phyloP scores from a whole-genome alignment of 345 rosid genomes.

The Nephelium lappaceum region DNA sequence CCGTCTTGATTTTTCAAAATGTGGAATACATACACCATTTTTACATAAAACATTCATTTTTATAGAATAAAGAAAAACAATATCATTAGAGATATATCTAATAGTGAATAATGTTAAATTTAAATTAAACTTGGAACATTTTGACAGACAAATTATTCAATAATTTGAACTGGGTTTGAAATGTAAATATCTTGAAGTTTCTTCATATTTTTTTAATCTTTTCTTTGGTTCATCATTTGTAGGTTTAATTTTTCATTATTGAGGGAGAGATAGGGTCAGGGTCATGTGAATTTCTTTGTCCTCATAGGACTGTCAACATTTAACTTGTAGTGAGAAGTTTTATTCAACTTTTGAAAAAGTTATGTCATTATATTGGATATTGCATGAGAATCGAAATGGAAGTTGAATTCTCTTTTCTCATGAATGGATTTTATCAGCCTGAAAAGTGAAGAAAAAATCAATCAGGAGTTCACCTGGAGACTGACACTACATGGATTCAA shows the following conservation, averaged over 20 bases:
- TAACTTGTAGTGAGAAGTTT: neutral
- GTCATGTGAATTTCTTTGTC: constrained; percentile 14
- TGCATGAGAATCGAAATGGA: neutral
- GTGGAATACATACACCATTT: too few relatives aligned
- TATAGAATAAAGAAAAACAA: too few relatives aligned
- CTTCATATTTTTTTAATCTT: neutral
- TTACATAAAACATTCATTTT: too few relatives aligned
- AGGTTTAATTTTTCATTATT: neutral
- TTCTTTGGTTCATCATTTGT: neutral
- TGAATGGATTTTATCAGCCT: neutral
- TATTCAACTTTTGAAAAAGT: neutral
- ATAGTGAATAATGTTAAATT: too few relatives aligned
- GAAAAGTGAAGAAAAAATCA: neutral
- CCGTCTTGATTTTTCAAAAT: neutral
- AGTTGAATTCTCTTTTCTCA: neutral
- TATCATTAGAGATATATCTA: too few relatives aligned
- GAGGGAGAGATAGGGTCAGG: constrained; percentile 1
- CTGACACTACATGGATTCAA: neutral
- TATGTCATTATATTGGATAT: neutral
- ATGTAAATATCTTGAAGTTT: neutral
- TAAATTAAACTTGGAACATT: too few relatives aligned
- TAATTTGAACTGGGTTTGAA: neutral
- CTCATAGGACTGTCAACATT: neutral
- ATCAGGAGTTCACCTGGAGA: neutral
- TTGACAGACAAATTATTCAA: too few relatives aligned